Percentiles rank a stretch among this genome's conserved stretches.
Evolutionary conservation across 2,329 filamentous ascomycete species (phyloP).

Genomic region (Stemphylium lycopersici): DNA sequence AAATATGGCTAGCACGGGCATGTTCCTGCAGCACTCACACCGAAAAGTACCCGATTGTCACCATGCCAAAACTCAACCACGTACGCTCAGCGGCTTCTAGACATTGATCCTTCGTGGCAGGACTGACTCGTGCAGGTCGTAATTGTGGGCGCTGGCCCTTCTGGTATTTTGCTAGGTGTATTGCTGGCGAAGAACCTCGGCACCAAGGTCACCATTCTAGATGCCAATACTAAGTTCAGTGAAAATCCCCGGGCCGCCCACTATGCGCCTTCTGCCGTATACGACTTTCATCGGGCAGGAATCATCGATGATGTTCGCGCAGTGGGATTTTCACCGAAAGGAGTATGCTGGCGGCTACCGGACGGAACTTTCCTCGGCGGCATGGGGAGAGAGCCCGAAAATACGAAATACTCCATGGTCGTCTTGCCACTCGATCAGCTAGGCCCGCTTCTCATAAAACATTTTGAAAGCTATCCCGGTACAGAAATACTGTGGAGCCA

Average conservation of each 20-base stretch:
- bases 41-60: conserved; percentile 3
- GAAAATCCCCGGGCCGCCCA: conserved; percentile 67
- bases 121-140: conserved; percentile 31
- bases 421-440: conserved; percentile 41
- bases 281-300: conserved; percentile 64
- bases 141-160: conserved; percentile 43
- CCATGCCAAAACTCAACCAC: conserved; percentile 42
- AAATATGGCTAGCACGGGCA: conserved; percentile 3
- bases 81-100: conserved; percentile 19
- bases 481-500: conserved; percentile 41
- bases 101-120: neutral
- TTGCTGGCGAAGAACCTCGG: conserved; percentile 59
- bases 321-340: conserved; percentile 51
- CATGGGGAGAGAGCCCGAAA: conserved; percentile 39
- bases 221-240: conserved; percentile 62
- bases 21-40: conserved; percentile 9
- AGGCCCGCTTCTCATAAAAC: conserved; percentile 34
- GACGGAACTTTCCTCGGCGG: conserved; percentile 39
- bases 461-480: conserved; percentile 36
- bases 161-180: conserved; percentile 48
- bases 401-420: conserved; percentile 35
- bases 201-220: conserved; percentile 62
- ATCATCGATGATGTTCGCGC: conserved; percentile 60
- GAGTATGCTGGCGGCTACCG: conserved; percentile 55
- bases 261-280: conserved; percentile 64